phyloP scores from a whole-genome alignment of 2,329 filamentous ascomycete species.

The Colletotrichum plurivorum region DNA sequence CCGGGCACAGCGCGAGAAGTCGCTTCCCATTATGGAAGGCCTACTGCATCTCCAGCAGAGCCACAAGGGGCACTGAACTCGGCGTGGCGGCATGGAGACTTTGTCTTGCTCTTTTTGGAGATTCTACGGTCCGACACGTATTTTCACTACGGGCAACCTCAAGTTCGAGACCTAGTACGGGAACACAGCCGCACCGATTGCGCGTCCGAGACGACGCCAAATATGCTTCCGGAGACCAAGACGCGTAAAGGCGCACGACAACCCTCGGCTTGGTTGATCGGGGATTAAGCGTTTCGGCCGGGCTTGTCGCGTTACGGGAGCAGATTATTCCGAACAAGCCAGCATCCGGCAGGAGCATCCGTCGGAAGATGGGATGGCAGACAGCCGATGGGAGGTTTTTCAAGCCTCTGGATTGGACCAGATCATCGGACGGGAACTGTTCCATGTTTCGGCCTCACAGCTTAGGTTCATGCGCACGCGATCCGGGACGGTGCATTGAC shows the following conservation, averaged over 20 bases:
- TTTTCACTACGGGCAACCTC: too few relatives aligned
- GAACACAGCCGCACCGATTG: neutral
- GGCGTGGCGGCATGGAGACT: neutral
- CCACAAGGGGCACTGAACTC: neutral
- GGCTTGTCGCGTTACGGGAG: constrained; percentile 16
- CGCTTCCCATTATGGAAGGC: constrained; percentile 36
- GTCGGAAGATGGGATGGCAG: constrained; percentile 28
- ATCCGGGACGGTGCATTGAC: constrained; percentile 18
- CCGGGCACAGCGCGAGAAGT: constrained; percentile 8
- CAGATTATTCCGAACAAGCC: constrained; percentile 6
- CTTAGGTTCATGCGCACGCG: constrained; percentile 26
- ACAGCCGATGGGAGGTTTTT: neutral
- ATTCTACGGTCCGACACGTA: neutral
- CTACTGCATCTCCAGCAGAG: constrained; percentile 30
- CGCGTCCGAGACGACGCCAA: neutral
- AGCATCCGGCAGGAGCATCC: constrained; percentile 5
- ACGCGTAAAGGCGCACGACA: neutral
- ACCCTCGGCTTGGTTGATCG: constrained; percentile 3
- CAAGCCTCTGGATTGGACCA: constrained; percentile 22
- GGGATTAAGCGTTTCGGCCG: constrained; percentile 9
- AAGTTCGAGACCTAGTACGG: too few relatives aligned
- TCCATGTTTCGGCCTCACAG: constrained; percentile 24
- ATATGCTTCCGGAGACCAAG: neutral
- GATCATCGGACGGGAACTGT: constrained; percentile 25
- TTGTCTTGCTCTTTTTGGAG: neutral